These are phyloP conservation scores for Malassezia equina DNA, from an alignment of 1,284 basidiomycete genomes.

Conservation along the genomic window DNA sequence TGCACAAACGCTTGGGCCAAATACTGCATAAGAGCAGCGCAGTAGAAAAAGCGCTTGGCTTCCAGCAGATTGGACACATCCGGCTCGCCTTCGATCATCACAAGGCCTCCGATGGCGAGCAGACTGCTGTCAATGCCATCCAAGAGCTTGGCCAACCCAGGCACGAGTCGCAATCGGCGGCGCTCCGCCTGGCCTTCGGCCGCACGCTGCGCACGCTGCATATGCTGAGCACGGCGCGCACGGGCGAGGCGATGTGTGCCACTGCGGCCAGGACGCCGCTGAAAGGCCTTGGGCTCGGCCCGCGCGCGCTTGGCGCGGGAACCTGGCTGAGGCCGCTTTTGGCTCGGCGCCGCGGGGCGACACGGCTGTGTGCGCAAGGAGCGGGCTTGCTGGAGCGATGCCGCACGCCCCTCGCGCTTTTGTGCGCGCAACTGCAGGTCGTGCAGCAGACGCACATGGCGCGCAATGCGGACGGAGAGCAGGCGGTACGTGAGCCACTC, in stretches of 20 bases:
- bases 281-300: conserved; percentile 10
- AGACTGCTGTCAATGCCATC: conserved; percentile 38
- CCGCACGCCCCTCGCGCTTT: conserved; percentile 34
- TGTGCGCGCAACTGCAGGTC: conserved; percentile 36
- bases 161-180: conserved; percentile 33
- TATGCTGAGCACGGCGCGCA: conserved; percentile 14
- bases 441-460: conserved; percentile 33
- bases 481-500: conserved; percentile 43
- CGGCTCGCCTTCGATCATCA: conserved; percentile 40
- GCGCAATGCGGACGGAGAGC: conserved; percentile 33
- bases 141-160: conserved; percentile 39
- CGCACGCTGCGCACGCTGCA: conserved; percentile 23
- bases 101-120: conserved; percentile 32
- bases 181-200: conserved; percentile 26
- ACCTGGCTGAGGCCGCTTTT: conserved; percentile 21
- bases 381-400: conserved; percentile 22
- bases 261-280: conserved; percentile 27
- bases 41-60: conserved; percentile 42
- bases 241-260: conserved; percentile 22
- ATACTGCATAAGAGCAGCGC: conserved; percentile 32
- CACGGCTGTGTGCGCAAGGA: not conserved
- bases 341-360: conserved; percentile 14
- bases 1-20: conserved; percentile 36
- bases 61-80: conserved; percentile 43
- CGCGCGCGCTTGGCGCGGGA: conserved; percentile 22